Conservation (phyloP, 2,329 filamentous ascomycete species). For the Chalaropsis ovoidea region DNA sequence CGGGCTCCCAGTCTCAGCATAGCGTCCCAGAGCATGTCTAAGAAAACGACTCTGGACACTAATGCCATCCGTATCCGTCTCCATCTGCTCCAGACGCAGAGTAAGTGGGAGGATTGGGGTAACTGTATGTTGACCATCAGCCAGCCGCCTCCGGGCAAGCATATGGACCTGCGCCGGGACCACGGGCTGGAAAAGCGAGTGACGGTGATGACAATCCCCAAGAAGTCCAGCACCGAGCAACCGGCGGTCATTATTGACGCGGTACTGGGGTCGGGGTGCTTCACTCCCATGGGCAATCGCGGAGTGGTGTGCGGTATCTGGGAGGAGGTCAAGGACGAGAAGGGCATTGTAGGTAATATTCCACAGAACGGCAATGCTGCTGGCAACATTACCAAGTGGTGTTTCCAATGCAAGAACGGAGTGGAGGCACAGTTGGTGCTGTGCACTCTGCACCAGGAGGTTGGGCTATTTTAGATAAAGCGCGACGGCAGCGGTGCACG, state of each 20-base stretch:
- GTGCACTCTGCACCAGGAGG: constrained; percentile 48
- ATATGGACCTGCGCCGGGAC: constrained; percentile 48
- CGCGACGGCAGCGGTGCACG: neutral
- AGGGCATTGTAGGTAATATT: constrained; percentile 45
- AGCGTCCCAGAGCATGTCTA: constrained; percentile 37
- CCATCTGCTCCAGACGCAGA: constrained; percentile 63
- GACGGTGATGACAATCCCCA: constrained; percentile 61
- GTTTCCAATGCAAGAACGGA: constrained; percentile 48
- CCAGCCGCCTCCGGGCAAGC: constrained; percentile 54
- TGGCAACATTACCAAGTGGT: constrained; percentile 53
- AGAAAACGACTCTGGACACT: constrained; percentile 51
- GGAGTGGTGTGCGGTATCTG: constrained; percentile 85
- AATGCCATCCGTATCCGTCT: constrained; percentile 78
- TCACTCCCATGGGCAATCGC: constrained; percentile 70
- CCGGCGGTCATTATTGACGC: constrained; percentile 66
- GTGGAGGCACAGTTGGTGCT: constrained; percentile 48
- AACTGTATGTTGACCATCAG: constrained; percentile 75
- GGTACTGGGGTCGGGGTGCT: constrained; percentile 72
- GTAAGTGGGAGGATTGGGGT: constrained; percentile 87
- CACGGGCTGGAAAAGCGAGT: constrained; percentile 75
- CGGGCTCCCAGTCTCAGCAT: constrained; percentile 50
- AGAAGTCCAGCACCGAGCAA: constrained; percentile 42
- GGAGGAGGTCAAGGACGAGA: constrained; percentile 60
- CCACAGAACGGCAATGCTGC: constrained; percentile 43
- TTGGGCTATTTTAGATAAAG: constrained; percentile 29